Conservation (phyloP, 129 eudicot genomes). For the Logfia minima region DNA sequence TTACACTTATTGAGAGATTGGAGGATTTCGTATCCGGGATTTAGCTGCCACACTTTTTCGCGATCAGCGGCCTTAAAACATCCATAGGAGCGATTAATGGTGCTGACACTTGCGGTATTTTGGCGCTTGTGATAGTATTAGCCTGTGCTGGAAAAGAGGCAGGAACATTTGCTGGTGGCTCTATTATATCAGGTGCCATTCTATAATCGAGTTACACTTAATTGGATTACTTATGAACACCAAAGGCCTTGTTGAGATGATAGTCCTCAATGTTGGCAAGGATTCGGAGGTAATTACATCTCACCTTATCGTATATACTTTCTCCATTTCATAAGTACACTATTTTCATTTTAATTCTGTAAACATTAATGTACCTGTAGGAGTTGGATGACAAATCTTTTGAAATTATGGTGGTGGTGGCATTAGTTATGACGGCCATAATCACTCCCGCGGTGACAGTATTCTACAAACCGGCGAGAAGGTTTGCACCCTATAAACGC, state of each 20-base stretch:
- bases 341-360: neutral
- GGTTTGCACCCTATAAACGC: slow-evolving; percentile 50
- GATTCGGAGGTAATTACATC: slow-evolving; percentile 54
- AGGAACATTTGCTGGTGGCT: slow-evolving; percentile 64
- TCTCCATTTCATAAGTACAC: neutral
- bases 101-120: slow-evolving; percentile 48
- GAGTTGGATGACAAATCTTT: slow-evolving; percentile 71
- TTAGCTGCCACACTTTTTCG: slow-evolving; percentile 71
- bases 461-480: slow-evolving; percentile 69
- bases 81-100: slow-evolving; percentile 47
- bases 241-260: slow-evolving; percentile 86
- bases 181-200: slow-evolving; percentile 59
- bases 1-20: slow-evolving; percentile 62
- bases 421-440: slow-evolving; percentile 61
- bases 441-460: slow-evolving; percentile 62
- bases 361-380: slow-evolving; percentile 24
- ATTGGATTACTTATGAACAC: slow-evolving; percentile 85
- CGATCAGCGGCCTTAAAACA: slow-evolving; percentile 77
- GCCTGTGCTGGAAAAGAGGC: slow-evolving; percentile 77
- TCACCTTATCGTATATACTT: neutral
- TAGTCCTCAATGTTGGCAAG: slow-evolving; percentile 77
- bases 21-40: slow-evolving; percentile 84
- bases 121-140: slow-evolving; percentile 48
- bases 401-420: slow-evolving; percentile 76
- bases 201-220: slow-evolving; percentile 65